Evolutionary conservation across 352 stramenopile genomes (phyloP).

Genomic region (Phytophthora quininea): DNA sequence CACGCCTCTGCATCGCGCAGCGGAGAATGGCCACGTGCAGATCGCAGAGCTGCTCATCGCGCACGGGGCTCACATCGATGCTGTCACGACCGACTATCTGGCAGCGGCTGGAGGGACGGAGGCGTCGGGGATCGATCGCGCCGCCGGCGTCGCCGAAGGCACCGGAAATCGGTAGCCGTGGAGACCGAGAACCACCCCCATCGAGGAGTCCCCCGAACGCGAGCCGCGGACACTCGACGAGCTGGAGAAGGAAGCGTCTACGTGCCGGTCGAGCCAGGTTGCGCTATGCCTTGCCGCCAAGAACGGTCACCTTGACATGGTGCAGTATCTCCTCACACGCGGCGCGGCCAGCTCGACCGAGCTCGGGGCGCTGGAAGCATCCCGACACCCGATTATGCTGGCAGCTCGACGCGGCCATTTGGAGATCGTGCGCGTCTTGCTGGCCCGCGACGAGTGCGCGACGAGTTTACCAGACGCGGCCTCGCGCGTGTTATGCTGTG

Average conservation of each 20-base stretch:
- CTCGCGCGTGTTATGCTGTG: conserved; percentile 50
- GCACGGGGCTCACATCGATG: conserved; percentile 60
- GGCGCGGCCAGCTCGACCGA: conserved; percentile 24
- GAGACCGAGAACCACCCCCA: conserved; percentile 19
- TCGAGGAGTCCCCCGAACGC: conserved; percentile 16
- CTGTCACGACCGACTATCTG: conserved; percentile 58
- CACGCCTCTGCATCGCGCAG: conserved; percentile 56
- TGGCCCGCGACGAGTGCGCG: conserved; percentile 39
- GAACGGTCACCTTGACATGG: conserved; percentile 60
- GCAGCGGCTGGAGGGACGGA: conserved; percentile 24
- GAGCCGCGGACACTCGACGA: conserved; percentile 25
- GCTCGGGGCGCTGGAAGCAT: conserved; percentile 32
- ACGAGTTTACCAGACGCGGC: conserved; percentile 43
- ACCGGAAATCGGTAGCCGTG: conserved; percentile 27
- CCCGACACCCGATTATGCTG: conserved; percentile 47
- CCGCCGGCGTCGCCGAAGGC: conserved; percentile 24
- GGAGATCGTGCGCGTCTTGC: conserved; percentile 51
- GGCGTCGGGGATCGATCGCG: conserved; percentile 11
- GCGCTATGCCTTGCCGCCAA: conserved; percentile 55
- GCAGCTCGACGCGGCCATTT: conserved; percentile 51
- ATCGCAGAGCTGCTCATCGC: conserved; percentile 59
- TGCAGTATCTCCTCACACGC: conserved; percentile 45
- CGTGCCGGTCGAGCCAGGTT: conserved; percentile 36
- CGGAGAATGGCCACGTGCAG: conserved; percentile 56
- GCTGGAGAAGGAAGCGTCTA: conserved; percentile 29